Conservation (phyloP, 1,139 yeast species). For the Hansenula lynferdii region DNA sequence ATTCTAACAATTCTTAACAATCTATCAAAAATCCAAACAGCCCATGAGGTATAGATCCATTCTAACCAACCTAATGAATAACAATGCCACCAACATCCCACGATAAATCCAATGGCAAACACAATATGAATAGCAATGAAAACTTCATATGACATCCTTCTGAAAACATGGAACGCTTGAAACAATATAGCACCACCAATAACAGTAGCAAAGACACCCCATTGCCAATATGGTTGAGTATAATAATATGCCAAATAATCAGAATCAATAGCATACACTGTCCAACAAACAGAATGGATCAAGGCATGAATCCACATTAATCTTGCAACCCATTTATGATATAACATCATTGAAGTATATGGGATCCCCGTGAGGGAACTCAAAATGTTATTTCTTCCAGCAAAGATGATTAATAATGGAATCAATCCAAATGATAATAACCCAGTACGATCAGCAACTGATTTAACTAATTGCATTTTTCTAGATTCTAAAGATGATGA, state of each 20-base stretch:
- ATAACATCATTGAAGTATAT: slow-evolving; percentile 51
- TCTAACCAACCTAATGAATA: slow-evolving; percentile 38
- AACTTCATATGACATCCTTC: slow-evolving; percentile 57
- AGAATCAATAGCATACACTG: slow-evolving; percentile 23
- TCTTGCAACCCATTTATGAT: slow-evolving; percentile 68
- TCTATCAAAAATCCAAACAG: slow-evolving; percentile 64
- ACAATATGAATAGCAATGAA: slow-evolving; percentile 57
- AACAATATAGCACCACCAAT: slow-evolving; percentile 36
- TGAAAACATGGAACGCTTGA: slow-evolving; percentile 45
- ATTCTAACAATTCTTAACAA: slow-evolving; percentile 46
- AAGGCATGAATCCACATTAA: slow-evolving; percentile 29
- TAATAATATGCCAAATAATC: slow-evolving; percentile 15
- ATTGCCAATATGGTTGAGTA: slow-evolving; percentile 21
- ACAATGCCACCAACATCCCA: slow-evolving; percentile 59
- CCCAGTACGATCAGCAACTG: slow-evolving; percentile 58
- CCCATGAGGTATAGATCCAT: slow-evolving; percentile 48
- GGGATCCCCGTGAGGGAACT: slow-evolving; percentile 65
- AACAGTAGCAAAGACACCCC: slow-evolving; percentile 48
- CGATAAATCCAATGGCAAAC: slow-evolving; percentile 50
- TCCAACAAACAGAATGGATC: slow-evolving; percentile 46
- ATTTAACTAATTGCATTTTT: slow-evolving; percentile 43
- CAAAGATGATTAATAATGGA: slow-evolving; percentile 49
- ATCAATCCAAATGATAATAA: slow-evolving; percentile 37
- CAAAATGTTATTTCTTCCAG: slow-evolving; percentile 63
- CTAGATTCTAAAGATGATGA: slow-evolving; percentile 21